phyloP scores from a whole-genome alignment of 805 yeast species.

The Schwanniomyces sp. region DNA sequence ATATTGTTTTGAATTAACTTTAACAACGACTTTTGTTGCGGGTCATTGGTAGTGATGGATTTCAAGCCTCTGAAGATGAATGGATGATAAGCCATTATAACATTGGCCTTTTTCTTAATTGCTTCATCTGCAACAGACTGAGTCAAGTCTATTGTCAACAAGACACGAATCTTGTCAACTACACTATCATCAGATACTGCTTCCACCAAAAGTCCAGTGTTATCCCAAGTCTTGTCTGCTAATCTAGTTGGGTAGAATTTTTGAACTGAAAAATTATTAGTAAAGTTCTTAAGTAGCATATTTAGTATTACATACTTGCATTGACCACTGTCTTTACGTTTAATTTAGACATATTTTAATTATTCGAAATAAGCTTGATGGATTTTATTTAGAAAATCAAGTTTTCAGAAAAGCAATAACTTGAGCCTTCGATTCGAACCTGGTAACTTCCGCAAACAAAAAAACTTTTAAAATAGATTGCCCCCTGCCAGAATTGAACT shows the following conservation, averaged over 20 bases:
- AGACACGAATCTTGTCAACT: conserved; percentile 28
- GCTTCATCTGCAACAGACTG: conserved; percentile 86
- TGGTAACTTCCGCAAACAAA: conserved; percentile 13
- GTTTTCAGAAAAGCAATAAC: too few relatives aligned
- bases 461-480: conserved; percentile 30
- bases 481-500: conserved; percentile 89
- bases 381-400: too few relatives aligned
- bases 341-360: conserved; percentile 34
- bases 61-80: conserved; percentile 90
- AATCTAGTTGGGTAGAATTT: conserved; percentile 74
- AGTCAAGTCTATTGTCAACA: conserved; percentile 85
- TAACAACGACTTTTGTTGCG: conserved; percentile 80
- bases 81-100: conserved; percentile 87
- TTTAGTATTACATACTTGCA: conserved; percentile 34
- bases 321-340: conserved; percentile 42
- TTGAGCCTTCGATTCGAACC: conserved; percentile 12
- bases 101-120: conserved; percentile 46
- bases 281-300: too few relatives aligned
- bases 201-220: conserved; percentile 88
- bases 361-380: neutral
- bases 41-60: conserved; percentile 56
- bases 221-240: conserved; percentile 93
- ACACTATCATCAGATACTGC: conserved; percentile 38
- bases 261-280: conserved; percentile 45
- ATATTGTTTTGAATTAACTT: conserved; percentile 73